Percentiles rank a stretch among this genome's conserved stretches.
These are phyloP conservation scores for Syzygium grande DNA, from an alignment of 345 rosid genomes.

Conservation along the genomic window DNA sequence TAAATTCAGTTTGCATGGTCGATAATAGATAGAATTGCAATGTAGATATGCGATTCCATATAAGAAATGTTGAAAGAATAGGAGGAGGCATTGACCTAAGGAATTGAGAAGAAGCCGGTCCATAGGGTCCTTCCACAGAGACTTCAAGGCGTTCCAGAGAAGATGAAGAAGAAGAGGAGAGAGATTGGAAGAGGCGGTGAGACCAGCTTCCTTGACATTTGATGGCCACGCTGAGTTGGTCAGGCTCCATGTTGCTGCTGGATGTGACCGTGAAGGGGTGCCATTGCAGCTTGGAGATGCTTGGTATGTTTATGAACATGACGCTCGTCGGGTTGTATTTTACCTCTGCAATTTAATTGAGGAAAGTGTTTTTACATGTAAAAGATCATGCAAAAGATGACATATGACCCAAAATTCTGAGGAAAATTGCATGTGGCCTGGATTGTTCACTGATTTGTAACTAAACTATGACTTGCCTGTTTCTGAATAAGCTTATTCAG, in stretches of 20 bases:
- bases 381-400: neutral
- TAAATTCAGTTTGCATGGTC: too few relatives aligned
- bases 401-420: neutral
- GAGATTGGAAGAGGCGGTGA: neutral
- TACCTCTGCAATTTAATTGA: slow-evolving; percentile 18
- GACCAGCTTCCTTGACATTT: slow-evolving; percentile 66
- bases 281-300: slow-evolving; percentile 72
- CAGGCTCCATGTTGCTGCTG: slow-evolving; percentile 41
- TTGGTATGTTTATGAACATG: slow-evolving; percentile 58
- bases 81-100: neutral
- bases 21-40: too few relatives aligned
- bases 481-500: neutral
- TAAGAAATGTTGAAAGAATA: too few relatives aligned
- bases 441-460: neutral
- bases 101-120: slow-evolving; percentile 36
- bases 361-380: neutral
- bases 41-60: too few relatives aligned
- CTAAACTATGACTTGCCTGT: neutral
- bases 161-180: slow-evolving; percentile 8
- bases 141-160: slow-evolving; percentile 15
- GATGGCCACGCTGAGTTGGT: slow-evolving; percentile 46
- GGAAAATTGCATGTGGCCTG: neutral
- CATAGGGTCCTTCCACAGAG: slow-evolving; percentile 59
- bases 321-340: slow-evolving; percentile 56
- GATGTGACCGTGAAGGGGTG: slow-evolving; percentile 78